Evolutionary conservation across 257 asterid species (phyloP).

Genomic region (Thymus quinquecostatus): DNA sequence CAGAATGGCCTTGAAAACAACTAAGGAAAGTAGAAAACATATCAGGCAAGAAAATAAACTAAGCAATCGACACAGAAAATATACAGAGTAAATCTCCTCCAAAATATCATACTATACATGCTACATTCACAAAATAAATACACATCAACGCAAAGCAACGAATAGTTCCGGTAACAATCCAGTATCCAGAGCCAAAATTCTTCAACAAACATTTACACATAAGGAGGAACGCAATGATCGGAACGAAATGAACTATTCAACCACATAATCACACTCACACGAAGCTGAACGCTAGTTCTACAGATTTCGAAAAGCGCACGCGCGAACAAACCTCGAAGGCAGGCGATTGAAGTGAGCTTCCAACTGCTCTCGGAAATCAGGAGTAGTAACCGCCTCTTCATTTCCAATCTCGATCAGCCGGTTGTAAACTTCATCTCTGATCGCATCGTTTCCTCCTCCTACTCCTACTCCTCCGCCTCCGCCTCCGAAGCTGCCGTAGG

Average conservation of each 20-base stretch:
- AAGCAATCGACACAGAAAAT: slow-evolving; percentile 1
- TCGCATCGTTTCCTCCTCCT: slow-evolving; percentile 53
- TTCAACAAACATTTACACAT: slow-evolving; percentile 5
- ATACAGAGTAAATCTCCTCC: neutral
- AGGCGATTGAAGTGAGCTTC: slow-evolving; percentile 87
- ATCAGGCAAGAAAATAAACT: neutral
- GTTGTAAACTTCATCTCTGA: slow-evolving; percentile 68
- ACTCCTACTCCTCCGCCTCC: slow-evolving; percentile 51
- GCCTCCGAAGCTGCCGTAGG: slow-evolving; percentile 64
- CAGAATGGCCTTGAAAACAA: slow-evolving; percentile 12
- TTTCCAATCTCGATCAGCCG: slow-evolving; percentile 68
- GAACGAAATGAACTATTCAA: slow-evolving; percentile 24
- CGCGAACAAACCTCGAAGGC: slow-evolving; percentile 65
- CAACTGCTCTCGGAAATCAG: slow-evolving; percentile 65
- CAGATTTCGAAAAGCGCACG: slow-evolving; percentile 26
- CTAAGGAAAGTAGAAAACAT: neutral
- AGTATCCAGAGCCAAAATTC: slow-evolving; percentile 17
- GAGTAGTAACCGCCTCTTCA: slow-evolving; percentile 64
- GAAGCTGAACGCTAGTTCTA: neutral
- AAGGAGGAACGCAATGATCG: neutral
- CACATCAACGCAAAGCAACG: neutral
- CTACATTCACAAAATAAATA: slow-evolving; percentile 24
- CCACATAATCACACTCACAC: slow-evolving; percentile 9
- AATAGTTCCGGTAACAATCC: neutral
- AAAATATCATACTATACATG: slow-evolving; percentile 1